phyloP scores from a whole-genome alignment of 2,329 filamentous ascomycete species.

The Rugonectria rugulosa region DNA sequence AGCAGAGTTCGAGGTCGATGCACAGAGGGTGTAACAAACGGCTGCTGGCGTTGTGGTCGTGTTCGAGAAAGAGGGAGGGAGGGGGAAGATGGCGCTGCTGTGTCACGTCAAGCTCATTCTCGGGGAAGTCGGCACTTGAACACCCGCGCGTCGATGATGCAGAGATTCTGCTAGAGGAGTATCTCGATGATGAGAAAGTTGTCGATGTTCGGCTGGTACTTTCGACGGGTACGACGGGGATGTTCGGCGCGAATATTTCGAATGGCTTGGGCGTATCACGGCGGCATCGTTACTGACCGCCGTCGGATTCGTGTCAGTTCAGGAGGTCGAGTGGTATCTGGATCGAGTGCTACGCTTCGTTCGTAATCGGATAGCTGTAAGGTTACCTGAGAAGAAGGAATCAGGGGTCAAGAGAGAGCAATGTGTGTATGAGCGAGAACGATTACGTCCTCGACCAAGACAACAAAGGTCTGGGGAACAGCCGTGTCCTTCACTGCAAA shows the following conservation, averaged over 20 bases:
- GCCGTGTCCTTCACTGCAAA: background rate
- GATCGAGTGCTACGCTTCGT: too few species aligned
- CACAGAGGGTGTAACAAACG: constrained; percentile 28
- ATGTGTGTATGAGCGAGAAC: background rate
- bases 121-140: constrained; percentile 22
- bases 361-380: too few species aligned
- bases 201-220: constrained; percentile 5
- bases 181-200: background rate
- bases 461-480: background rate
- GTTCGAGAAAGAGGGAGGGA: too few species aligned
- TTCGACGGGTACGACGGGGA: background rate
- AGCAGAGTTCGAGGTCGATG: background rate
- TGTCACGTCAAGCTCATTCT: constrained; percentile 1
- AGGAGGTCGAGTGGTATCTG: background rate
- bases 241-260: constrained; percentile 6
- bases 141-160: constrained; percentile 11
- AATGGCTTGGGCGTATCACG: background rate
- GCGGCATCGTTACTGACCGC: background rate
- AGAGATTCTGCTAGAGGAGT: background rate
- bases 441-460: background rate
- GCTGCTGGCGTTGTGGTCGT: constrained; percentile 27
- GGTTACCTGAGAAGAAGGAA: background rate
- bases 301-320: background rate
- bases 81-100: constrained; percentile 11
- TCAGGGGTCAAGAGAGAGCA: background rate